Evolutionary conservation across 2,329 filamentous ascomycete genomes (phyloP), one percentile per base, ranked within the genome.

Genomic region (Botrytis cinerea): DNA sequence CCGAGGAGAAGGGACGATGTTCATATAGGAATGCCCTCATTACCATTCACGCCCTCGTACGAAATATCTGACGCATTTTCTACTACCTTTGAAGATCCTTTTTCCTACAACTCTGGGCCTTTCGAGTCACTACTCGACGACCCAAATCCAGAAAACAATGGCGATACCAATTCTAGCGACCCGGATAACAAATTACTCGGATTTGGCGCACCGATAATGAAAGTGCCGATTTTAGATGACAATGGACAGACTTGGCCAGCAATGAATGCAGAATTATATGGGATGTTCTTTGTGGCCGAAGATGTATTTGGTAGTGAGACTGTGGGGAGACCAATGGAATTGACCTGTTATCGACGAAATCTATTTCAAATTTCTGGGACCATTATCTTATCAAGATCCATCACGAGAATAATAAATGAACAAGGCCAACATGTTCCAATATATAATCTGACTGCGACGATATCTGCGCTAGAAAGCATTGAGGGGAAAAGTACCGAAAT

Each of bases 261-360:
- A 78, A 90, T 95, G 85, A 87, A 87, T 35, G 92, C 92, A 73
- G 92, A 95, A 83, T 84, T 95, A 20, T 93, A 94, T 79, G 93
- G 93, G 86, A 95, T 95, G 92, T 95, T 95, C 85, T 75, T 95
- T 80, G 88, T 95, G 40, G 93, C 93, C 62, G 93, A 95, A 81
- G 92, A 93, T 78, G 92, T 94, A 8, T 95, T 93, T 84, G 85
- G 86, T 14, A 78, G 77, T 43, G 80, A 81, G 46, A 77, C 76
- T 60, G 78, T 78, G 45, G 90, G 82, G 82, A 88, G 83, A 84
- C 91, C 91, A 0, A 87, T 92, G 69, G 95, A 98, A 83, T 84
- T 98, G 81, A 98, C 95, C 0, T 98, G 95, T 86, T 98, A 98
- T 81, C 91, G 95, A 61, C 89, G 95, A 69, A 98, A 98, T 80